Evolutionary conservation across 345 rosid genomes (phyloP).

Genomic region (Rhizophora mangle): DNA sequence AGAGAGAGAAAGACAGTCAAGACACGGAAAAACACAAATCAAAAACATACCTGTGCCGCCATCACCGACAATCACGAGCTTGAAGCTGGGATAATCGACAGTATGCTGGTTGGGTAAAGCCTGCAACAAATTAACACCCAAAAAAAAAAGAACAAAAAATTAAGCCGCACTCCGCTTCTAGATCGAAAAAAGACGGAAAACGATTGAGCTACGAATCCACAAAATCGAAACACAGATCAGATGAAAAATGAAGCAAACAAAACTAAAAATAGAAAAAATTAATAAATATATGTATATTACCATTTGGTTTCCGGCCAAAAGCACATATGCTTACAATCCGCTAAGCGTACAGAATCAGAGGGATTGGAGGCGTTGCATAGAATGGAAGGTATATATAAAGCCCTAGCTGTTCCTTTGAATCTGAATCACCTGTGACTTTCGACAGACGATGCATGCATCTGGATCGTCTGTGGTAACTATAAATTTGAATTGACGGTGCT

Average conservation of each 20-base stretch:
- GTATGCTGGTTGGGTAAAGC: conserved; percentile 42
- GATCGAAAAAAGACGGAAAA: not conserved
- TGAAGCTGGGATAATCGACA: conserved; percentile 66
- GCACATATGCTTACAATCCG: too few species aligned
- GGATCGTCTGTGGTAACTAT: not conserved
- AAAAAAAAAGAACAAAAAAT: not conserved
- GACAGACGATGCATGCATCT: not conserved
- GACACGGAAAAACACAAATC: too few species aligned
- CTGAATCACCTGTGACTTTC: not conserved
- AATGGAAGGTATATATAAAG: not conserved
- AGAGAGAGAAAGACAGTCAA: not conserved
- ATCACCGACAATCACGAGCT: conserved; percentile 93
- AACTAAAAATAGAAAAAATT: too few species aligned
- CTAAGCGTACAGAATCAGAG: not conserved
- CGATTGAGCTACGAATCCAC: too few species aligned
- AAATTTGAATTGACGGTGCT: not conserved
- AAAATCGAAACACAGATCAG: too few species aligned
- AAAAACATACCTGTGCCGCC: conserved; percentile 71
- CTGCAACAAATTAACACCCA: conserved; percentile 9
- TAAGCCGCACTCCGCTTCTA: not conserved
- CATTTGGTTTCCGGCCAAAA: too few species aligned
- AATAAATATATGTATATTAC: too few species aligned
- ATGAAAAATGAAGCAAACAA: too few species aligned
- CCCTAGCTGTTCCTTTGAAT: not conserved
- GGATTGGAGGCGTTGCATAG: not conserved